Percentiles rank a stretch among this genome's conserved stretches.
Conservation (phyloP, 306 rosid species). For the Quercus wislizeni region DNA sequence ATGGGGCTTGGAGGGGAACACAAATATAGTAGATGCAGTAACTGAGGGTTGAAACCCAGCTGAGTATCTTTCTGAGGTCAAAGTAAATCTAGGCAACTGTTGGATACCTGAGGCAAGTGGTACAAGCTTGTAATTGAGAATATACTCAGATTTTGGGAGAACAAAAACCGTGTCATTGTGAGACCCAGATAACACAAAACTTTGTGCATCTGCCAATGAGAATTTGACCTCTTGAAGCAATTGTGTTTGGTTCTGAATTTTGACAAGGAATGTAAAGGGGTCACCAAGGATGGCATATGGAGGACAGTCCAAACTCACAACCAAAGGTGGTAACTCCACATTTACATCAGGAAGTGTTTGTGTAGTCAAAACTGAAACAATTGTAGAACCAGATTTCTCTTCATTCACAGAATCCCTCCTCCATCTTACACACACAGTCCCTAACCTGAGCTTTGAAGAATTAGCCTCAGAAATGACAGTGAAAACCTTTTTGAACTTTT, state of each 20-base stretch:
- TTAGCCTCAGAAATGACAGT: constrained; percentile 50
- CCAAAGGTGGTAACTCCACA: constrained; percentile 66
- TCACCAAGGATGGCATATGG: constrained; percentile 81
- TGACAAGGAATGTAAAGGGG: constrained; percentile 71
- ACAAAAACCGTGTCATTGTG: constrained; percentile 67
- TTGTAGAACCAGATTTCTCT: constrained; percentile 40
- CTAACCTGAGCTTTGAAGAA: constrained; percentile 53
- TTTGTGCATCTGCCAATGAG: constrained; percentile 71
- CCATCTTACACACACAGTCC: constrained; percentile 77
- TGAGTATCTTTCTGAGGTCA: constrained; percentile 76
- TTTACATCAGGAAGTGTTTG: constrained; percentile 64
- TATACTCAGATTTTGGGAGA: constrained; percentile 82
- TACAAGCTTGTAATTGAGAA: constrained; percentile 82
- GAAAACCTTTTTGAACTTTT: constrained; percentile 88
- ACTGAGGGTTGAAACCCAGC: constrained; percentile 65
- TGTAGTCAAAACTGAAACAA: constrained; percentile 54
- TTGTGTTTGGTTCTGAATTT: constrained; percentile 68
- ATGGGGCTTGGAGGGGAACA: constrained; percentile 81
- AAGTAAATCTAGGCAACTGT: constrained; percentile 71
- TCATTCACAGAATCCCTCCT: constrained; percentile 57
- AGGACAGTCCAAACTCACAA: constrained; percentile 87
- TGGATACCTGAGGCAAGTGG: constrained; percentile 81
- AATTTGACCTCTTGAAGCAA: constrained; percentile 82
- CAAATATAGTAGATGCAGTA: constrained; percentile 53
- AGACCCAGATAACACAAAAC: constrained; percentile 84